Base-by-base conservation (phyloP, 192 early-diverging fungal species). In the Backusella psychrophila region DNA sequence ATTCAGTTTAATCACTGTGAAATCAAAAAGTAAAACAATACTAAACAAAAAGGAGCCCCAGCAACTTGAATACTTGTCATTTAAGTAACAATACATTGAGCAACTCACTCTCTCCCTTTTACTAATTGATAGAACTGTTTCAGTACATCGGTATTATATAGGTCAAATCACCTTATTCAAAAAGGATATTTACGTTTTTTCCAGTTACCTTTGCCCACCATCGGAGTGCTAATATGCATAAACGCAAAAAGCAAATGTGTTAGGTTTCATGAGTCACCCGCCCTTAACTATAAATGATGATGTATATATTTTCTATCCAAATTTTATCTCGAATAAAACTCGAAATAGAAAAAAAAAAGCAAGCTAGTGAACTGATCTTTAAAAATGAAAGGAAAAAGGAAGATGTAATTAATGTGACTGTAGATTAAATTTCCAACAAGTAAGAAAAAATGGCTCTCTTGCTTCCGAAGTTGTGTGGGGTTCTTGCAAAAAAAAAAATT, bases 191-290 rank as follows among this genome's bases (percentile, higher is more conserved):
- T 63, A 29, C 29, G 26, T 63, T 29, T 63, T 63, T 21, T 21
- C n/a, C 21, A 59, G 23, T 59, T 26, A 59, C 53, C 12, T 1
- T 19, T 23, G 26, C 9, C 26, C 23, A 29, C 9, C 56, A 63
- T 26, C 56, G 56, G 56, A 63, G 56, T 63, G 26, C 29, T 29
- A 63, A 63, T 63, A 26, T 63, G 56, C 56, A 63, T 63, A 29
- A 63, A 63, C n/a, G 19, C 46, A 59, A 59, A 53, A 56, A 63
- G 56, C 56, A 63, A 63, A 63, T 29, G 21, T 63, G 56, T 63
- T 63, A 63, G 56, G 56, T 63, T 63, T 63, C 56, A 63, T 63
- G 56, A 63, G 56, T 63, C 56, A 63, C 56, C 56, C 56, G 56
- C 56, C 56, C 56, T 63, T 63, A 63, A 63, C 26, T 29, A 63